Conservation (phyloP, 2,329 filamentous ascomycete genomes). For the Paecilomyces niveus region DNA sequence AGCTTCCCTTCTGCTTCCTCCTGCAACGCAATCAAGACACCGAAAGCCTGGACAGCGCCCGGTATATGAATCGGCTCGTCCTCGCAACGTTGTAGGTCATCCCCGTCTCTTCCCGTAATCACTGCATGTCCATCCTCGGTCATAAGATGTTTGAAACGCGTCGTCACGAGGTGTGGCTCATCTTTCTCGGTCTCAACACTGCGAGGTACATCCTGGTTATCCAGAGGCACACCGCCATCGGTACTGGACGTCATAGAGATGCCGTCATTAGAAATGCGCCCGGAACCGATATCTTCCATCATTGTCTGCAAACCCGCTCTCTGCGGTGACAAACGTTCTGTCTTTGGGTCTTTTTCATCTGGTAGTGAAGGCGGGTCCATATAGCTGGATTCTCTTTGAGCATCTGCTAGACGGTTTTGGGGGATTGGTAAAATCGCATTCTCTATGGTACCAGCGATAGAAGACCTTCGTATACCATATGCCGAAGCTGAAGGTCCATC, state of each 20-base stretch:
- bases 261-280: conserved; percentile 5
- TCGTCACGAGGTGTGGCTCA: conserved; percentile 51
- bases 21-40: conserved; percentile 65
- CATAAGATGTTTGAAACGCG: conserved; percentile 70
- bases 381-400: neutral
- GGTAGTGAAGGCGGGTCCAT: neutral
- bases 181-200: conserved; percentile 34
- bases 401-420: neutral
- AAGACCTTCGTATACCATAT: neutral
- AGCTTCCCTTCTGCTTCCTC: conserved; percentile 64
- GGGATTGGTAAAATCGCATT: neutral
- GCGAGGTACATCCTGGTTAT: conserved; percentile 9
- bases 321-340: neutral
- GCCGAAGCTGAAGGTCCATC: conserved; percentile 14
- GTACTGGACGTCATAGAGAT: conserved; percentile 6
- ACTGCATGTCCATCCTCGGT: conserved; percentile 74
- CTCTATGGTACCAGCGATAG: conserved; percentile 1
- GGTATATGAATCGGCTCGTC: conserved; percentile 88
- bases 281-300: conserved; percentile 11
- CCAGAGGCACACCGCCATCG: conserved; percentile 8
- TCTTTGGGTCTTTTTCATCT: neutral
- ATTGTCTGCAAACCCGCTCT: conserved; percentile 1
- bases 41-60: conserved; percentile 76
- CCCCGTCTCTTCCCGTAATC: conserved; percentile 69
- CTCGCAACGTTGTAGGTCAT: conserved; percentile 70